These are phyloP conservation scores for Aquilaria yunnanensis DNA, from an alignment of 345 rosid genomes.

Conservation along the genomic window DNA sequence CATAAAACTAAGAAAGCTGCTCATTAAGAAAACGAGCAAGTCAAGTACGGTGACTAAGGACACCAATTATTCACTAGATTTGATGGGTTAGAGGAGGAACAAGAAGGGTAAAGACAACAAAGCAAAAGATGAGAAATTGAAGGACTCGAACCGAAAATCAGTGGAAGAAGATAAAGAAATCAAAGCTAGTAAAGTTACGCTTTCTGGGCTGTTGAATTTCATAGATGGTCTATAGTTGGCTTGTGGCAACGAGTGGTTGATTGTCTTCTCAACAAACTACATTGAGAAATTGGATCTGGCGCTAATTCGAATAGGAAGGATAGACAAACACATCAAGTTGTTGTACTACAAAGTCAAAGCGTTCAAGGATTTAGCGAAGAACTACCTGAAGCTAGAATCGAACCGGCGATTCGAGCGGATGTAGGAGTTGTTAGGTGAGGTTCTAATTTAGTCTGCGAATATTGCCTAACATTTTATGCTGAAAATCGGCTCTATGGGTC, in stretches of 20 bases:
- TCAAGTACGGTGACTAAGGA: constrained; percentile 41
- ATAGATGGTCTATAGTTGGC: constrained; percentile 48
- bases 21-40: constrained; percentile 30
- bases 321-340: constrained; percentile 36
- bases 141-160: not conserved
- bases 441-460: constrained; percentile 33
- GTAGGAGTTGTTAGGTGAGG: constrained; percentile 21
- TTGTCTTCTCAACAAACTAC: constrained; percentile 35
- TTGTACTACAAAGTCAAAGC: constrained; percentile 38
- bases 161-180: constrained; percentile 7
- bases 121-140: not conserved
- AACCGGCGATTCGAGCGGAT: constrained; percentile 21
- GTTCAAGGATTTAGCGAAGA: constrained; percentile 31
- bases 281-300: constrained; percentile 37
- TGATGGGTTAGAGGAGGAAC: constrained; percentile 26
- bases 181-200: constrained; percentile 24
- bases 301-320: constrained; percentile 37
- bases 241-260: constrained; percentile 33
- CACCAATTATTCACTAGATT: constrained; percentile 37
- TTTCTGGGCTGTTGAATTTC: constrained; percentile 37
- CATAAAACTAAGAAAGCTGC: constrained; percentile 28
- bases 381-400: constrained; percentile 29
- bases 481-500: constrained; percentile 20
- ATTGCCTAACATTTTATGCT: constrained; percentile 40
- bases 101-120: not conserved